These are phyloP conservation scores for Pseudogymnoascus sp. DNA, from an alignment of 2,329 filamentous ascomycete species.

Conservation along the genomic window DNA sequence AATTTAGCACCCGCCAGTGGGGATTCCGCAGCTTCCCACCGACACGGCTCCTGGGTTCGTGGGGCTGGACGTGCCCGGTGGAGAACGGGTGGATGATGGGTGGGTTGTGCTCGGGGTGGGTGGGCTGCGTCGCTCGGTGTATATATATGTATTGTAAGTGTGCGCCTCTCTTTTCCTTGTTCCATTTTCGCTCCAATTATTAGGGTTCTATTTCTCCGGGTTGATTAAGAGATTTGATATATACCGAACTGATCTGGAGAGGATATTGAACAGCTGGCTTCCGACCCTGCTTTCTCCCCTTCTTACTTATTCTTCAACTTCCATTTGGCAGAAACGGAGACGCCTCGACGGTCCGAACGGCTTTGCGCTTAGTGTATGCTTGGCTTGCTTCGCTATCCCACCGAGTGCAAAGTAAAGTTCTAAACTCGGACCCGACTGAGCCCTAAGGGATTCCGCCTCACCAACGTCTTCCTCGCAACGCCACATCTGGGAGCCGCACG, in stretches of 20 bases:
- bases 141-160: constrained; percentile 1
- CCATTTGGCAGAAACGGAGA: background rate
- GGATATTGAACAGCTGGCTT: background rate
- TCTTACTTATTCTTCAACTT: background rate
- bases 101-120: background rate
- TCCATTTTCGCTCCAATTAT: constrained; percentile 1
- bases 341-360: background rate
- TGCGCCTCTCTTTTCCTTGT: background rate
- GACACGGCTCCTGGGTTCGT: constrained; percentile 5
- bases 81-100: background rate
- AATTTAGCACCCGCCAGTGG: constrained; percentile 1
- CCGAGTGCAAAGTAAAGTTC: background rate
- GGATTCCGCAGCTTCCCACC: constrained; percentile 2
- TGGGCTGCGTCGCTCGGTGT: background rate
- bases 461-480: background rate
- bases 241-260: background rate
- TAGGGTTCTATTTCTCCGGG: background rate
- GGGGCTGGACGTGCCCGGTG: constrained; percentile 5
- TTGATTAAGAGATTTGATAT: background rate
- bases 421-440: background rate
- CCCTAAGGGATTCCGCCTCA: background rate
- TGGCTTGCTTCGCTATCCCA: background rate
- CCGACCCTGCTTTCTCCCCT: background rate
- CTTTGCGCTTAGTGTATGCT: background rate
- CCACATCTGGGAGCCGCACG: background rate